Evolutionary conservation across 164 flowering plant genomes (phyloP), one percentile per base, ranked within the genome.

Genomic region (Aristolochia fimbriata): DNA sequence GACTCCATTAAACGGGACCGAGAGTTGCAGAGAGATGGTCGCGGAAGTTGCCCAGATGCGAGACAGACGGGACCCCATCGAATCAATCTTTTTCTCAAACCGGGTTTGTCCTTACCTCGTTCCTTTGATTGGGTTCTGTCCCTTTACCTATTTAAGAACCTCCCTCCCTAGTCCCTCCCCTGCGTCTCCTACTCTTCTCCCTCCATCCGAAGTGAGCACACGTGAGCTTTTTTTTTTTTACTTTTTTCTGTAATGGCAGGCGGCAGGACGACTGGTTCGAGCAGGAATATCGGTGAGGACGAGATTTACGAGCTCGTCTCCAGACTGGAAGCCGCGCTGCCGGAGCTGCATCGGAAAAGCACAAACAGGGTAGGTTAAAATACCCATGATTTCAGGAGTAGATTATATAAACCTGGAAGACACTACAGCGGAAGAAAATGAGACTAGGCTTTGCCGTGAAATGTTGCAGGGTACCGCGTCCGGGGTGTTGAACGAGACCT

Each of bases 401-500:
- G 14, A 30, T 15, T 17, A 24, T 31, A 24, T 16, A 25, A 31
- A 15, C 53, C 10, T n/a, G 19, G 53, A n/a, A 50, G 22, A 50
- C 53, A 2, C 23, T 11, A 27, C 1, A 3, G 43, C 43, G 8
- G 43, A 3, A 55, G 16, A 25, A 43, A 30, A 7, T 33, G 12
- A 45, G 12, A 10, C 21, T 20, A 24, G 33, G 2, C 10, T 33
- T 16, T 59, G 6, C 17, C 17, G 23, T 16, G 24, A 10, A 46
- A 6, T 48, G 16, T 22, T 60, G 49, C 47, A 88, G 96, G 89
- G 76, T 60, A 74, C 89, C 19, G 81, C 87, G 10, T 70, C 81
- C 0, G 83, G 70, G 70, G 86, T 88, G 0, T 62, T 85, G 58
- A 84, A 83, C 47, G 95, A 87, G 76, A 81, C 91, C 14, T 87